Evolutionary conservation across 1,284 basidiomycete genomes (phyloP).

Genomic region (Rhodotorula sp.): DNA sequence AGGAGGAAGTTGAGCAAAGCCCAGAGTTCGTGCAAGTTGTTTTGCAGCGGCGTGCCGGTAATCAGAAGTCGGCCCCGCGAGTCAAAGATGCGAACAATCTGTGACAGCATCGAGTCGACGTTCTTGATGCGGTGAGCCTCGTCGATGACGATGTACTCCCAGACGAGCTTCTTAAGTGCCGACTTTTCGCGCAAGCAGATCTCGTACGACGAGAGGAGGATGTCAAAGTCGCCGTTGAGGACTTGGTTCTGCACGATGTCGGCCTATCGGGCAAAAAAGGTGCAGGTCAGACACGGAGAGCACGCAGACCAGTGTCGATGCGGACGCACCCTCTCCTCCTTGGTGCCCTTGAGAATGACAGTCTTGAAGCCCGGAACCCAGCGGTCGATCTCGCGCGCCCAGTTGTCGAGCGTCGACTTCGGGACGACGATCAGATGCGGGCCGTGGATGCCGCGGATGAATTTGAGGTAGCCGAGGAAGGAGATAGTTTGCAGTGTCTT

Average conservation of each 20-base stretch:
- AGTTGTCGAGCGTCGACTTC: conserved; percentile 96
- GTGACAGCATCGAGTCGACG: conserved; percentile 90
- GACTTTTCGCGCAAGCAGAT: conserved; percentile 94
- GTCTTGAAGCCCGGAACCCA: conserved; percentile 92
- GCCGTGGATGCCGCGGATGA: conserved; percentile 71
- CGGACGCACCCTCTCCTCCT: conserved; percentile 71
- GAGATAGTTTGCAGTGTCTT: conserved; percentile 98
- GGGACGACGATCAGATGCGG: conserved; percentile 95
- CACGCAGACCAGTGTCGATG: too few species aligned
- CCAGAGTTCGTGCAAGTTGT: conserved; percentile 96
- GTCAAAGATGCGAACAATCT: conserved; percentile 90
- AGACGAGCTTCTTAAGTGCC: conserved; percentile 88
- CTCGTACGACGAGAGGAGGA: conserved; percentile 96
- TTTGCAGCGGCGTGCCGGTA: conserved; percentile 91
- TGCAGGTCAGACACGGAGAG: neutral
- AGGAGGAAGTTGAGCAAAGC: conserved; percentile 66
- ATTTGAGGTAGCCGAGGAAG: conserved; percentile 91
- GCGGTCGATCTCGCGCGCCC: conserved; percentile 85
- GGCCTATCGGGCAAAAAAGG: conserved; percentile 48
- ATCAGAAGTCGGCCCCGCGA: conserved; percentile 88
- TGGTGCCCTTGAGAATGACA: conserved; percentile 77
- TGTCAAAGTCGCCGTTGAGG: conserved; percentile 85
- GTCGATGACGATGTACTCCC: conserved; percentile 98
- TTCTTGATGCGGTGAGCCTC: conserved; percentile 99
- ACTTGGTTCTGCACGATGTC: conserved; percentile 75